Conservation (phyloP, 2,329 filamentous ascomycete species). For the Rhexocercosporidium sp. region DNA sequence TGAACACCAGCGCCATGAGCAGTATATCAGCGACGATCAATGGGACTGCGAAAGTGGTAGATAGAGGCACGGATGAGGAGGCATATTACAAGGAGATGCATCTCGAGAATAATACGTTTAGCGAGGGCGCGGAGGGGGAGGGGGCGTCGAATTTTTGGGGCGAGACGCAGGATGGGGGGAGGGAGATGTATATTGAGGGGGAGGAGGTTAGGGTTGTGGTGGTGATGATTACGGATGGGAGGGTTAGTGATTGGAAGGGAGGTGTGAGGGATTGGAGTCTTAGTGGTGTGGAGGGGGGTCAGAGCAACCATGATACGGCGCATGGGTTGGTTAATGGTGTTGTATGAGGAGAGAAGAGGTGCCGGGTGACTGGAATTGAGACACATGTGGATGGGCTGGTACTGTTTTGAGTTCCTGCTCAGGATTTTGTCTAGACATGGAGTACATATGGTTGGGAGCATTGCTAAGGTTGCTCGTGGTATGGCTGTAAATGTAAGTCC, state of each 20-base stretch:
- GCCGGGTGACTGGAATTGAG: neutral
- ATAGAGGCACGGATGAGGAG: conserved; percentile 79
- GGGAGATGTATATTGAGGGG: conserved; percentile 74
- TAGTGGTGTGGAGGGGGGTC: conserved; percentile 6
- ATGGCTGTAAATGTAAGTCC: no score
- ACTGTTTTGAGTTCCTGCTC: neutral
- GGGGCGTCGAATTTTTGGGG: conserved; percentile 36
- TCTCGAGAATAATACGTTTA: conserved; percentile 91
- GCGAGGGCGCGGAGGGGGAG: conserved; percentile 53
- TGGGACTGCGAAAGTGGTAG: conserved; percentile 78
- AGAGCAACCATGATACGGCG: conserved; percentile 16
- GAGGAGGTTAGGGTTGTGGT: conserved; percentile 87
- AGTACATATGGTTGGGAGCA: no score
- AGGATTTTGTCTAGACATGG: no score
- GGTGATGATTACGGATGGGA: conserved; percentile 81
- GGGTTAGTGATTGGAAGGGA: conserved; percentile 96
- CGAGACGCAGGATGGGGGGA: conserved; percentile 53
- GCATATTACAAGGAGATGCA: conserved; percentile 82
- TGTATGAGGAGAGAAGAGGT: conserved; percentile 4
- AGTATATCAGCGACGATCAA: conserved; percentile 94
- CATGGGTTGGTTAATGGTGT: conserved; percentile 39
- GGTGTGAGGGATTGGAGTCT: conserved; percentile 77
- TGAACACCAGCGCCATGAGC: conserved; percentile 87
- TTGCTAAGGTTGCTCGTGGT: no score
- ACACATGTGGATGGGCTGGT: neutral